A percentile compares a stretch with the other conserved stretches of the same genome.
Evolutionary conservation across 176 grass and related monocot genomes (phyloP).

Genomic region (Oryza officinalis): DNA sequence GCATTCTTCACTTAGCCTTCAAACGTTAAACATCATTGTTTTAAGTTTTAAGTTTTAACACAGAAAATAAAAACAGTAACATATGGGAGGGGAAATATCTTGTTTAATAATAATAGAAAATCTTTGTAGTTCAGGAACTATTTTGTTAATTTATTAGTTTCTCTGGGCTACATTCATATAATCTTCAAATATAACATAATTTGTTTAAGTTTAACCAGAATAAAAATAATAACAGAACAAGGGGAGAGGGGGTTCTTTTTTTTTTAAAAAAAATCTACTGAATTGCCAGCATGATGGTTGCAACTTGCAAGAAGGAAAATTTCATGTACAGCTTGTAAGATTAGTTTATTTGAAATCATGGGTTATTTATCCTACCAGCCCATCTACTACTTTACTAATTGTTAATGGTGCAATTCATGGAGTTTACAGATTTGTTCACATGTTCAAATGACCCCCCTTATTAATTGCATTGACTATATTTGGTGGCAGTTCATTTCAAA

Average conservation of each 20-base stretch:
- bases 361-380: not conserved
- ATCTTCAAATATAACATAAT: not conserved
- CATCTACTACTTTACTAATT: not conserved
- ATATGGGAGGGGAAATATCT: not conserved
- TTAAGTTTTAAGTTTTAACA: not conserved
- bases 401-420: not conserved
- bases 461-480: constrained; percentile 3
- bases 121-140: not conserved
- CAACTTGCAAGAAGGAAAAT: constrained; percentile 11
- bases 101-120: not conserved
- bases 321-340: not conserved
- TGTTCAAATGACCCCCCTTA: not conserved
- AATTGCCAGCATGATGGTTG: not conserved
- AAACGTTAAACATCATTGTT: not conserved
- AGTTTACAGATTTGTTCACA: not conserved
- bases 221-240: not conserved
- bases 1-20: not conserved
- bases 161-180: not conserved
- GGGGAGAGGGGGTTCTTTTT: not conserved
- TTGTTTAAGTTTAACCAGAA: not conserved
- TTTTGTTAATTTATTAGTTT: not conserved
- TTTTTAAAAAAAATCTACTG: not conserved
- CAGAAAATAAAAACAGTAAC: not conserved
- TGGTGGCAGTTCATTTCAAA: constrained; percentile 9
- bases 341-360: not conserved